Conservation (phyloP, 1,284 basidiomycete species). For the Porogramme epimiltina region DNA sequence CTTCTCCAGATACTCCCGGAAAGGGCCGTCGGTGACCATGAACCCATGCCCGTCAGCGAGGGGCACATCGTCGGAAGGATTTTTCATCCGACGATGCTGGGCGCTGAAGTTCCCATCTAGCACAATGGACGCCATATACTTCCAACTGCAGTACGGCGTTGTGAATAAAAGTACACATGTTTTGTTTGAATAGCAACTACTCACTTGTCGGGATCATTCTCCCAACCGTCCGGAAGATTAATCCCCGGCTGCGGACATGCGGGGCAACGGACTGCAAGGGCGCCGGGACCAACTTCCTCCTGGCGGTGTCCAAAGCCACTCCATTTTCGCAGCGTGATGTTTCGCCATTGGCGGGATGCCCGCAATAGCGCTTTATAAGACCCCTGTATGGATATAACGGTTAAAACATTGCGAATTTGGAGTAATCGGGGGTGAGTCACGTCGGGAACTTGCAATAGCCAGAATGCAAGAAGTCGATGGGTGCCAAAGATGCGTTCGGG, state of each 20-base stretch:
- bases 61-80: neutral
- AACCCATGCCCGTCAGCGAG: neutral
- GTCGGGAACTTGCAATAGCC: no score
- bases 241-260: neutral
- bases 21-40: neutral
- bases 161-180: neutral
- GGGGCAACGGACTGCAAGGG: neutral
- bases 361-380: neutral
- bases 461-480: no score
- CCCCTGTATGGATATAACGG: neutral
- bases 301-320: neutral
- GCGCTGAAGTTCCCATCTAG: conserved; percentile 7
- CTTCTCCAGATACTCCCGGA: neutral
- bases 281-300: neutral
- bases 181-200: neutral
- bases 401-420: neutral
- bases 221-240: conserved; percentile 1
- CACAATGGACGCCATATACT: neutral
- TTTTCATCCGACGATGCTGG: conserved; percentile 1
- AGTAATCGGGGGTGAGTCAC: no score
- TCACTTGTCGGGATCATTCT: neutral
- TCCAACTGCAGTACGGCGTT: neutral
- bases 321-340: neutral
- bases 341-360: neutral
- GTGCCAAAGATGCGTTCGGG: no score